These are phyloP conservation scores for Ophiosphaerella herpotricha DNA, from an alignment of 2,329 filamentous ascomycete genomes.

Conservation along the genomic window DNA sequence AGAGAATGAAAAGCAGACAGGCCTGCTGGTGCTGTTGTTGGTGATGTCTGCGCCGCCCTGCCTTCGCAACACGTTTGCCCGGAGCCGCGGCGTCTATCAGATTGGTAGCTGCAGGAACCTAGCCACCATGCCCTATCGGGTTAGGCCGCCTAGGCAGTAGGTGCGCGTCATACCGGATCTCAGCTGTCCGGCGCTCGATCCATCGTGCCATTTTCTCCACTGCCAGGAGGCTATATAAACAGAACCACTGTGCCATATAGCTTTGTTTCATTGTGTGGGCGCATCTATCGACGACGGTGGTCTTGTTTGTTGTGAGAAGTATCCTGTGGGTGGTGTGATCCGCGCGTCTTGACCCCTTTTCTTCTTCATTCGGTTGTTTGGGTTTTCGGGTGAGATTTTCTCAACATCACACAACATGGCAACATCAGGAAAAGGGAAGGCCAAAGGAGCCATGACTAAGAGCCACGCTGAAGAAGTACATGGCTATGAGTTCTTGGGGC, in stretches of 20 bases:
- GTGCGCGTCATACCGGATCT: slow-evolving; percentile 33
- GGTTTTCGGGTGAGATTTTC: neutral
- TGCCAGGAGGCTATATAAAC: slow-evolving; percentile 12
- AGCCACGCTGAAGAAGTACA: slow-evolving; percentile 34
- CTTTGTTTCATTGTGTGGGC: slow-evolving; percentile 1
- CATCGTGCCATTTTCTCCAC: slow-evolving; percentile 25
- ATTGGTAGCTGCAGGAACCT: slow-evolving; percentile 18
- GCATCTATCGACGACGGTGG: slow-evolving; percentile 2
- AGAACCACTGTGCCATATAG: neutral
- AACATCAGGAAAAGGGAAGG: slow-evolving; percentile 24
- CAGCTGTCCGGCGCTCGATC: slow-evolving; percentile 15
- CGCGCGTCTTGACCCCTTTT: slow-evolving; percentile 17
- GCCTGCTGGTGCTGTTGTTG: slow-evolving; percentile 4
- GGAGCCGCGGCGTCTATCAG: slow-evolving; percentile 14
- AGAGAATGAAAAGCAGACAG: slow-evolving; percentile 9
- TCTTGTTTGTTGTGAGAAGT: neutral
- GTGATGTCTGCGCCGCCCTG: slow-evolving; percentile 5
- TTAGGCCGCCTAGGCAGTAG: slow-evolving; percentile 11
- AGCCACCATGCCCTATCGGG: slow-evolving; percentile 1
- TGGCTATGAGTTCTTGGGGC: slow-evolving; percentile 48
- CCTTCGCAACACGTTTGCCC: slow-evolving; percentile 28
- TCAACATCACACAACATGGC: slow-evolving; percentile 24
- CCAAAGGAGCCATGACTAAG: slow-evolving; percentile 12
- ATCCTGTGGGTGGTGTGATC: slow-evolving; percentile 4
- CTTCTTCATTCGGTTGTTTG: slow-evolving; percentile 12